A percentile compares a stretch with the other conserved stretches of the same genome.
These are phyloP conservation scores for Clavispora carvajalis DNA, from an alignment of 805 yeast species.

Conservation along the genomic window DNA sequence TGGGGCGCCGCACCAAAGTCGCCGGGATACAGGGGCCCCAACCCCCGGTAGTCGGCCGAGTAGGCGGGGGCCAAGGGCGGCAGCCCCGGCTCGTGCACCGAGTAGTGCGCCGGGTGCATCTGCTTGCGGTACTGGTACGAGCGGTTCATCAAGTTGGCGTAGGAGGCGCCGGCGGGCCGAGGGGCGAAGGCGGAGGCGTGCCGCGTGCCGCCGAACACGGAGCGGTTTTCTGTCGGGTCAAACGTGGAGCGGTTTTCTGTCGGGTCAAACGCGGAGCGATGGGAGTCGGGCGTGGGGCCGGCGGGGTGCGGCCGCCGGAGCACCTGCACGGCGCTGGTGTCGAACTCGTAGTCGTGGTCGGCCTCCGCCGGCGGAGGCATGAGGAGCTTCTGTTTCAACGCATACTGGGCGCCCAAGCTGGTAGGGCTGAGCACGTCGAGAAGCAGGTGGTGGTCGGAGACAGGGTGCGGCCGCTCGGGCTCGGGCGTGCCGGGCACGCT, in stretches of 20 bases:
- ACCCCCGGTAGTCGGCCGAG: too few relatives aligned
- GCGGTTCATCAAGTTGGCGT: slow-evolving; percentile 6
- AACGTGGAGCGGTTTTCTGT: not conserved
- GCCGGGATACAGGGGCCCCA: too few relatives aligned
- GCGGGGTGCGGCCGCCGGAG: not conserved
- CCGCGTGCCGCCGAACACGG: too few relatives aligned
- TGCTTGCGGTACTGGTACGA: slow-evolving; percentile 14
- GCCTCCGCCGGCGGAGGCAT: slow-evolving; percentile 21
- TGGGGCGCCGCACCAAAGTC: too few relatives aligned
- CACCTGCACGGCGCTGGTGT: slow-evolving; percentile 13
- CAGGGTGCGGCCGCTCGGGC: not conserved
- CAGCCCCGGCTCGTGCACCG: not conserved
- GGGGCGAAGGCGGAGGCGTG: too few relatives aligned
- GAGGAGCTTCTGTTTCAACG: slow-evolving; percentile 27
- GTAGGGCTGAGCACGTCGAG: slow-evolving; percentile 32
- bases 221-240: too few relatives aligned
- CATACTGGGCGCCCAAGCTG: slow-evolving; percentile 36
- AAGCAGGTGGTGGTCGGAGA: slow-evolving; percentile 8
- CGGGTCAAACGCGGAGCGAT: slow-evolving; percentile 1
- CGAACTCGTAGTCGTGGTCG: slow-evolving; percentile 23
- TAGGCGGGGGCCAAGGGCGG: too few relatives aligned
- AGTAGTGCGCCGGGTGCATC: slow-evolving; percentile 1
- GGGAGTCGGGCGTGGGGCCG: not conserved
- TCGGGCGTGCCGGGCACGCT: not conserved
- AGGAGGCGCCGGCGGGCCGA: not conserved